phyloP scores from a whole-genome alignment of 352 stramenopile genomes.

The Phytophthora macrochlamydospora region DNA sequence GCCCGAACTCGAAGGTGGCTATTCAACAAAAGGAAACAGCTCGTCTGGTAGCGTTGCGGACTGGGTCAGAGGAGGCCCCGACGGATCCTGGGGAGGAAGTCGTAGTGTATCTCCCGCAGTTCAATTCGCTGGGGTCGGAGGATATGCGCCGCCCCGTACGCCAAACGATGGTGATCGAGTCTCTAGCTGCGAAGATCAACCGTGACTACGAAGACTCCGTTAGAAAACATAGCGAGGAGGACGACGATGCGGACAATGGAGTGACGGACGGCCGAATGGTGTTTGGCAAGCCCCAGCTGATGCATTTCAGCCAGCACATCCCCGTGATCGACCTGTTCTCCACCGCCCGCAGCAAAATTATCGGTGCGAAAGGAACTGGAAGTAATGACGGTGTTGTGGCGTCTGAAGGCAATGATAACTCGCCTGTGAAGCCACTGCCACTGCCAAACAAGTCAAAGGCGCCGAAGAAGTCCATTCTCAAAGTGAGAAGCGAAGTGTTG shows the following conservation, averaged over 20 bases:
- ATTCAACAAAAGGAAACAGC: constrained; percentile 31
- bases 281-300: constrained; percentile 56
- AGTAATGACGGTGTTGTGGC: constrained; percentile 2
- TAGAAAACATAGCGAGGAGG: constrained; percentile 32
- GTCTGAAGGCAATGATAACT: constrained; percentile 15
- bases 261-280: constrained; percentile 44
- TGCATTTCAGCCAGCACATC: constrained; percentile 42
- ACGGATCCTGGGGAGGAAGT: constrained; percentile 37
- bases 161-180: constrained; percentile 62
- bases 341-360: constrained; percentile 42
- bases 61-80: constrained; percentile 7
- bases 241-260: constrained; percentile 27
- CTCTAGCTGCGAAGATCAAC: constrained; percentile 56
- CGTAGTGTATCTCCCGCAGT: constrained; percentile 57
- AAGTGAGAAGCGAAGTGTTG: constrained; percentile 41
- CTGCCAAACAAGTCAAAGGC: constrained; percentile 45
- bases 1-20: constrained; percentile 17
- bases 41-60: constrained; percentile 36
- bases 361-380: constrained; percentile 13
- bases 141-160: constrained; percentile 53
- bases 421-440: constrained; percentile 30
- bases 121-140: constrained; percentile 70
- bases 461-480: constrained; percentile 68
- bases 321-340: constrained; percentile 46
- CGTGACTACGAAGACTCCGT: constrained; percentile 57